A percentile compares a stretch with the other conserved stretches of the same genome.
Conservation (phyloP, 805 yeast species). For the Lipomyces kockii region DNA sequence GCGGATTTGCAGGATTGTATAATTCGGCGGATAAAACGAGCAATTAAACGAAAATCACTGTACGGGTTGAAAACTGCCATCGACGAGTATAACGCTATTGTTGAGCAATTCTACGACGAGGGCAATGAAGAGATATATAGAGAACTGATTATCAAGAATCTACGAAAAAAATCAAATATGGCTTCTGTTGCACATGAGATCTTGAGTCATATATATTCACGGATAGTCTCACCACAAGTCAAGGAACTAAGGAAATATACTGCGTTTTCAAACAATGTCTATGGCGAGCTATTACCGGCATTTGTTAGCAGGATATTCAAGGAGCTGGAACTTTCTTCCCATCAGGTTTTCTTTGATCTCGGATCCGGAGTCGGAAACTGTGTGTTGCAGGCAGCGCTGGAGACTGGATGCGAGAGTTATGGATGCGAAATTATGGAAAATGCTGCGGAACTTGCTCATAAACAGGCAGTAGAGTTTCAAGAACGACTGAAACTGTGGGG, state of each 20-base stretch:
- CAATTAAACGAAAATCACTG: constrained; percentile 42
- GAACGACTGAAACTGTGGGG: constrained; percentile 69
- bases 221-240: constrained; percentile 79
- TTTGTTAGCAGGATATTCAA: constrained; percentile 70
- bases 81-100: constrained; percentile 51
- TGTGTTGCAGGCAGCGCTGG: constrained; percentile 84
- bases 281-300: constrained; percentile 85
- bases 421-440: constrained; percentile 90
- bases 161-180: constrained; percentile 1
- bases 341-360: constrained; percentile 74
- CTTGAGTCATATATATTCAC: constrained; percentile 69
- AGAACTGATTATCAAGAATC: constrained; percentile 20
- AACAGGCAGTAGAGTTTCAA: constrained; percentile 63
- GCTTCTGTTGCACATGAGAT: constrained; percentile 62
- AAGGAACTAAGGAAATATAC: constrained; percentile 67
- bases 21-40: constrained; percentile 42
- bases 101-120: constrained; percentile 46
- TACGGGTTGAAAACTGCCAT: constrained; percentile 46
- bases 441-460: constrained; percentile 69
- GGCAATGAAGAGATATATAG: constrained; percentile 45
- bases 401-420: constrained; percentile 79
- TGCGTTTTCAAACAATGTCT: constrained; percentile 88
- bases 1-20: constrained; percentile 43
- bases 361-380: constrained; percentile 97
- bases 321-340: constrained; percentile 59